Evolutionary conservation across 495 filamentous ascomycete species (phyloP).

Genomic region (Lichina pygmaea): DNA sequence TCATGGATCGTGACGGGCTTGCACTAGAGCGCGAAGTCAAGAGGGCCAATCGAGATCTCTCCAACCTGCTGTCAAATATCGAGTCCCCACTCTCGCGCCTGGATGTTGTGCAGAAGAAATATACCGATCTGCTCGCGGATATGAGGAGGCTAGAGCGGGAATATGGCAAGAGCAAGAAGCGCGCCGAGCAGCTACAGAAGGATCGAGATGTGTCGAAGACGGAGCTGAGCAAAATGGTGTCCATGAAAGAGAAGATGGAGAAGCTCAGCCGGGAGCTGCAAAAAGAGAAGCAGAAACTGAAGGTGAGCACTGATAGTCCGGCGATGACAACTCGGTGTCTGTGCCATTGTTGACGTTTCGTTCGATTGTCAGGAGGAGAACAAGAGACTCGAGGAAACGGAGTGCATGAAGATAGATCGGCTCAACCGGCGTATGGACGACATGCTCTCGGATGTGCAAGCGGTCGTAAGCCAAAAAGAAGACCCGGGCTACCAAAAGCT

Average conservation of each 20-base stretch:
- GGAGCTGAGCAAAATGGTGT: slow-evolving; percentile 65
- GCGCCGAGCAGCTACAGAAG: slow-evolving; percentile 81
- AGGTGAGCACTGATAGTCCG: slow-evolving; percentile 25
- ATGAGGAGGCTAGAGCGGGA: slow-evolving; percentile 91
- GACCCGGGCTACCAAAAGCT: slow-evolving; percentile 44
- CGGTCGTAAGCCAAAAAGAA: slow-evolving; percentile 51
- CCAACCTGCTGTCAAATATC: slow-evolving; percentile 53
- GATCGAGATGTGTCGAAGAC: slow-evolving; percentile 73
- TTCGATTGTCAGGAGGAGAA: slow-evolving; percentile 48
- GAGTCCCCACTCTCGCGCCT: slow-evolving; percentile 47
- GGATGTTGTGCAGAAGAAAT: slow-evolving; percentile 71
- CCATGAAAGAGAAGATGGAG: slow-evolving; percentile 80
- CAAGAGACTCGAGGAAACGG: slow-evolving; percentile 57
- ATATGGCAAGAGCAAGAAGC: slow-evolving; percentile 83
- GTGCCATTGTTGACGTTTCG: neutral
- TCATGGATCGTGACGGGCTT: neutral
- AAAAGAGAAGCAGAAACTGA: slow-evolving; percentile 89
- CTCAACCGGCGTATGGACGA: slow-evolving; percentile 62
- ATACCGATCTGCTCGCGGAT: slow-evolving; percentile 66
- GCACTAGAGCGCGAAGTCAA: slow-evolving; percentile 54
- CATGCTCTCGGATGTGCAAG: slow-evolving; percentile 54
- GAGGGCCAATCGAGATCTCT: slow-evolving; percentile 76
- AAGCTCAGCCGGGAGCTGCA: slow-evolving; percentile 81
- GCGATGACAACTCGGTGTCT: slow-evolving; percentile 2
- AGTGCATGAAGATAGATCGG: slow-evolving; percentile 52